Evolutionary conservation across 1,284 basidiomycete genomes (phyloP).

Genomic region (Boletus subluridellus): DNA sequence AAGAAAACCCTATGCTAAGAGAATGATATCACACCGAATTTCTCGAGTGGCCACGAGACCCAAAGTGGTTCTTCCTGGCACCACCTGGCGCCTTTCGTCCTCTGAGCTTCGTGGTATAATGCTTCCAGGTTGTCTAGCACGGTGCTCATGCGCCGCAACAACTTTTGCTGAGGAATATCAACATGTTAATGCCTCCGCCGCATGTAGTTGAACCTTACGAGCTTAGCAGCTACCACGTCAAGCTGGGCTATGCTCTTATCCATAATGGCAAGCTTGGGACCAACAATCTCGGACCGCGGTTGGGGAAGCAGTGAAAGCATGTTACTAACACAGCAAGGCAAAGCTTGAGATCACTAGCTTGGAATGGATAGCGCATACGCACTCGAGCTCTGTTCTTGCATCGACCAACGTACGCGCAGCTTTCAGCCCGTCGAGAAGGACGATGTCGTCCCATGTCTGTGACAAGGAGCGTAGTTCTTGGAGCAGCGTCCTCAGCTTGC

Average conservation of each 20-base stretch:
- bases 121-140: constrained; percentile 62
- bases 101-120: constrained; percentile 63
- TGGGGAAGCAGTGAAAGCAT: constrained; percentile 53
- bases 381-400: constrained; percentile 75
- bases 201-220: constrained; percentile 44
- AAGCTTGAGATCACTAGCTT: not conserved
- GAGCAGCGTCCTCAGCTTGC: constrained; percentile 59
- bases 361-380: constrained; percentile 28
- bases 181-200: not conserved
- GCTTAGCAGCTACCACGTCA: constrained; percentile 56
- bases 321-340: constrained; percentile 46
- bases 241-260: constrained; percentile 59
- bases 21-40: constrained; percentile 53
- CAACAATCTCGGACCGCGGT: constrained; percentile 55
- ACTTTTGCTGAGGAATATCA: constrained; percentile 51
- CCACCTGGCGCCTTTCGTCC: constrained; percentile 65
- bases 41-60: constrained; percentile 75
- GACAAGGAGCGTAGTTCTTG: constrained; percentile 59
- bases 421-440: constrained; percentile 69
- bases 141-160: constrained; percentile 59
- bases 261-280: constrained; percentile 63
- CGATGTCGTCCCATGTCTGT: constrained; percentile 73
- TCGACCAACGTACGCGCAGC: constrained; percentile 63
- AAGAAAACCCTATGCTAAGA: not conserved
- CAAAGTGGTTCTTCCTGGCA: constrained; percentile 66